These are phyloP conservation scores for Lentinula sp. DNA, from an alignment of 768 basidiomycete genomes.

Conservation along the genomic window DNA sequence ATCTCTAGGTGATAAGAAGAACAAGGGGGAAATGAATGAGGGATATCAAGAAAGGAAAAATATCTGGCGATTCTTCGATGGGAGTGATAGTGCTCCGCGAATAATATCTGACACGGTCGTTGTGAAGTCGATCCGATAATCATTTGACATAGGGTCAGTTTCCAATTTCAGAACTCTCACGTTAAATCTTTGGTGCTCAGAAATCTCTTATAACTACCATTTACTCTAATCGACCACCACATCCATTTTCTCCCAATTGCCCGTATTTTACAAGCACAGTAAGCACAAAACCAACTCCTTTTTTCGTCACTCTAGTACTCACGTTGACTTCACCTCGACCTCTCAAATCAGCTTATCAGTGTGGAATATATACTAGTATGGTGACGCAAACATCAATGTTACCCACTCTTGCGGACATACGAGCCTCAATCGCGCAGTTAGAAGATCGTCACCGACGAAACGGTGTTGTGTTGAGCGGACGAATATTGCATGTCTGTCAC, in stretches of 20 bases:
- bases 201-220: background rate
- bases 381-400: background rate
- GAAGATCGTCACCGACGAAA: constrained; percentile 67
- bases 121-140: background rate
- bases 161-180: background rate
- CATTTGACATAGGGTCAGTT: background rate
- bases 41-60: background rate
- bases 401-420: background rate
- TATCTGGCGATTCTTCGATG: background rate
- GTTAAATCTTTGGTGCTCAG: background rate
- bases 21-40: background rate
- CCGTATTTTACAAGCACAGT: background rate
- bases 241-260: background rate
- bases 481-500: constrained; percentile 90
- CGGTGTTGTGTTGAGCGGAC: constrained; percentile 72
- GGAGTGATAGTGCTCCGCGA: background rate
- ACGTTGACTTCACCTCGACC: background rate
- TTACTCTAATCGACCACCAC: background rate
- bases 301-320: background rate
- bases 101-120: background rate
- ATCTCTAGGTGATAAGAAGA: background rate
- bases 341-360: background rate
- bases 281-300: background rate
- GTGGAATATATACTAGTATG: background rate
- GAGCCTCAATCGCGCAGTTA: constrained; percentile 26